Conservation (phyloP, 805 yeast genomes). For the Wickerhamomyces xylosicus region DNA sequence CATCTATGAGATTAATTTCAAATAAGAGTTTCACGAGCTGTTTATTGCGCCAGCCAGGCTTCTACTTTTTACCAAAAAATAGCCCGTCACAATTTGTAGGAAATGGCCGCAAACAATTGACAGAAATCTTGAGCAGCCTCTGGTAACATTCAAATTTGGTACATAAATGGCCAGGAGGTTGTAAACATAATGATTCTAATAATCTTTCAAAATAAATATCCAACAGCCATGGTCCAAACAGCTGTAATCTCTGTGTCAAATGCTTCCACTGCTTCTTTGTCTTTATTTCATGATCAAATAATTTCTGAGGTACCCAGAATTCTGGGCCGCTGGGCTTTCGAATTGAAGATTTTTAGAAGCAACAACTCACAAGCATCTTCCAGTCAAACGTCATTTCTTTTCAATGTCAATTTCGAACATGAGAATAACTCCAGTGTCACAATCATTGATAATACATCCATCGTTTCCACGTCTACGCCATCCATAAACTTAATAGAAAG, state of each 20-base stretch:
- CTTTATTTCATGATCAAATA: slow-evolving; percentile 61
- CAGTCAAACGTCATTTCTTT: slow-evolving; percentile 6
- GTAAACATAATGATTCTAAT: too few species aligned
- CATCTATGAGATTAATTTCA: too few species aligned
- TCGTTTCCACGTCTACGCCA: slow-evolving; percentile 18
- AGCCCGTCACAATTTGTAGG: too few species aligned
- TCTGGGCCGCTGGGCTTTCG: slow-evolving; percentile 60
- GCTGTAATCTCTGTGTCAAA: slow-evolving; percentile 28
- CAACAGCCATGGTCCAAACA: background rate
- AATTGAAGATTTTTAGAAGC: slow-evolving; percentile 48
- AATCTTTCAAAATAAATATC: too few species aligned
- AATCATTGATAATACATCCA: slow-evolving; percentile 17
- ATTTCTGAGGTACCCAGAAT: slow-evolving; percentile 55
- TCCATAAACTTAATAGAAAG: slow-evolving; percentile 25
- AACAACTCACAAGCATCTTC: slow-evolving; percentile 37
- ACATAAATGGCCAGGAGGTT: too few species aligned
- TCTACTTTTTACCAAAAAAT: too few species aligned
- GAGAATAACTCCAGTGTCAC: slow-evolving; percentile 6
- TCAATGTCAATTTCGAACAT: slow-evolving; percentile 8
- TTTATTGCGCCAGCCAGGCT: too few species aligned
- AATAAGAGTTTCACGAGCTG: too few species aligned
- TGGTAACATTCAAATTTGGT: too few species aligned
- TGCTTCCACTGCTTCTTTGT: slow-evolving; percentile 49
- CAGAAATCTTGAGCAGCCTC: too few species aligned
- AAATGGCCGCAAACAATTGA: too few species aligned